Base-by-base conservation (phyloP, 2,329 filamentous ascomycete genomes). In the Epichloe scottii region DNA sequence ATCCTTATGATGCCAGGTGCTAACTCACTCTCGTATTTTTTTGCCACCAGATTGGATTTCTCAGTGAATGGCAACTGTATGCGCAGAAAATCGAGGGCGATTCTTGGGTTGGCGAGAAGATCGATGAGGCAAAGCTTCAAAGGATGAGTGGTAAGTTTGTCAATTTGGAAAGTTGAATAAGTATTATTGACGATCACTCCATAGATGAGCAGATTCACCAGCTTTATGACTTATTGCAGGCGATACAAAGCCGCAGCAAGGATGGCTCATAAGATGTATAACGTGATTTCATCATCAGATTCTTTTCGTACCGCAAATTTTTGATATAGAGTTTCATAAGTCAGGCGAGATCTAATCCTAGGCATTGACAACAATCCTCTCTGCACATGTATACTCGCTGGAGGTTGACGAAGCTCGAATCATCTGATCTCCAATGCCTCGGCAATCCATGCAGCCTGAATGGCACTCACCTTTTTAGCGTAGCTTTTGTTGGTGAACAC, bases 41-140 rank as follows among this genome's bases (percentile, higher is more conserved):
- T 21, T 30, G 14, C 15, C 49, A 6, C 26, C 57, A 95, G 89
- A 89, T 97, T 60, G 93, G 91, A 2, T 98, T 98, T 67, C 75
- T 98, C 59, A 91, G 87, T 0, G 90, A 97, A 67, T 98, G 91
- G 91, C 93, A 98, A 67, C 71, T 88, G 49, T 98, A 97, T 63
- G 90, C 89, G 2, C 91, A 98, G 65, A 84, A 89, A 64, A 71
- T 98, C 15, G 91, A 97, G 63, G 91, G 90, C 0, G 85, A 95
- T 49, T 67, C 76, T 0, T 97, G 93, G 93, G 75, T 78, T 53
- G 91, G 85, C 1, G 87, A 88, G 56, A 91, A 84, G 65, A 76
- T 97, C 65, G 91, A 97, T 56, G 79, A 81, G 58, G 74, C 71
- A 1, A 95, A 95, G 68, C 73, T 97, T 51, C 84, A 89, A 54